phyloP scores from a whole-genome alignment of 2,329 filamentous ascomycete species.

The Sporothrix schenckii region DNA sequence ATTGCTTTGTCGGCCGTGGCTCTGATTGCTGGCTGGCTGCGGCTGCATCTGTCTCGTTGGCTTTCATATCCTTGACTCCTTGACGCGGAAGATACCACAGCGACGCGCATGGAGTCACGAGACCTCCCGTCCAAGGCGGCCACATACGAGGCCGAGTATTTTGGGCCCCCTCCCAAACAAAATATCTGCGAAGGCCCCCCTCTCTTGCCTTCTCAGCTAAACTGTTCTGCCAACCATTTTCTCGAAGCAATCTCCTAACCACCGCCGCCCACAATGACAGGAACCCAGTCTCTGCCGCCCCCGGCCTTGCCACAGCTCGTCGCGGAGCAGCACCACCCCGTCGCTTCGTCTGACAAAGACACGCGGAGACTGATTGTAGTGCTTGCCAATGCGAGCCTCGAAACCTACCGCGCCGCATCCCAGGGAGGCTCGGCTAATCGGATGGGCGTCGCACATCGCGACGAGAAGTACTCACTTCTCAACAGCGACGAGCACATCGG shows the following conservation, averaged over 20 bases:
- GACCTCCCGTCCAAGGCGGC: not conserved
- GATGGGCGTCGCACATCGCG: conserved; percentile 64
- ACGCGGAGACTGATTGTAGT: conserved; percentile 91
- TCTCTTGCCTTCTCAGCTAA: not conserved
- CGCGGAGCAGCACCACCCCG: conserved; percentile 86
- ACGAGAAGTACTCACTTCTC: conserved; percentile 95
- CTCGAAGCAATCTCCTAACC: not conserved
- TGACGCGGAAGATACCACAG: no score
- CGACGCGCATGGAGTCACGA: not conserved
- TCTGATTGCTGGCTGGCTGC: not conserved
- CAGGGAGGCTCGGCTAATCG: conserved; percentile 64
- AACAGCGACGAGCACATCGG: conserved; percentile 99
- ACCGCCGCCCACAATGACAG: conserved; percentile 49
- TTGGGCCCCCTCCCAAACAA: no score
- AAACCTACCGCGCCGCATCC: conserved; percentile 92
- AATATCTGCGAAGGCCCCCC: no score
- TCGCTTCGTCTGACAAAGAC: conserved; percentile 84
- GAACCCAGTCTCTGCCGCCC: conserved; percentile 93
- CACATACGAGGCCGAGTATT: not conserved
- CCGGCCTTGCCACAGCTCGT: conserved; percentile 88
- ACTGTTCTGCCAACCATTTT: not conserved
- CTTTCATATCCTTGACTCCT: not conserved
- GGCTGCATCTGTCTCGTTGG: not conserved
- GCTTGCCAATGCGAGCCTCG: conserved; percentile 92
- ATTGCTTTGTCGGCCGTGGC: not conserved